Conservation (phyloP, 1,139 yeast genomes). For the Geotrichum fermentans region DNA sequence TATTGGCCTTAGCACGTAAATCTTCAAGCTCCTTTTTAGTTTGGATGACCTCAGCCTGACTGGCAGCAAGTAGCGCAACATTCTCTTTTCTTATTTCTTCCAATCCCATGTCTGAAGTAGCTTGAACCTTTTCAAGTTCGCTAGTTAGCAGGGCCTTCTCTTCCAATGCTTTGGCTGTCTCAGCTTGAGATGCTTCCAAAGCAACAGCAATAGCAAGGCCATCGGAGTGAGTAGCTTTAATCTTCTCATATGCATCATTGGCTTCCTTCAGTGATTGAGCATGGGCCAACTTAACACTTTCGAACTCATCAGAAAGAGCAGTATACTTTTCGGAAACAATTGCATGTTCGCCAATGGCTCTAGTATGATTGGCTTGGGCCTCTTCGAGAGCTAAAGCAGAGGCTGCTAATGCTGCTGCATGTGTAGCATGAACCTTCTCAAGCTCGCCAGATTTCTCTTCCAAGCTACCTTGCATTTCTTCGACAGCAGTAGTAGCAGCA, state of each 20-base stretch:
- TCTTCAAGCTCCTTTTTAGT: constrained; percentile 10
- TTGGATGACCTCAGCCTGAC: constrained; percentile 6
- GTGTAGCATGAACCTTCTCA: neutral
- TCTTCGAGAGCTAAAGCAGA: neutral
- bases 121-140: constrained; percentile 6
- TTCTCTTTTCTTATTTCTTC: constrained; percentile 1
- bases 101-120: neutral
- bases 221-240: too few relatives aligned
- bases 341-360: neutral
- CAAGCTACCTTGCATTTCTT: neutral
- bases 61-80: neutral
- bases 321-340: neutral
- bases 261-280: constrained; percentile 8
- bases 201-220: neutral
- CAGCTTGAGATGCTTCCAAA: neutral
- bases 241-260: too few relatives aligned
- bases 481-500: constrained; percentile 10
- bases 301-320: neutral
- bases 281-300: neutral
- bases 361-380: neutral
- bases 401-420: constrained; percentile 6
- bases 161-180: neutral
- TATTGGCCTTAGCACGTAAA: constrained; percentile 6
- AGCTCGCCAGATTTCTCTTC: constrained; percentile 12
- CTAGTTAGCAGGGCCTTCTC: neutral